Evolutionary conservation across 2,329 filamentous ascomycete genomes (phyloP).

Genomic region (Dothideomycetes sp.): DNA sequence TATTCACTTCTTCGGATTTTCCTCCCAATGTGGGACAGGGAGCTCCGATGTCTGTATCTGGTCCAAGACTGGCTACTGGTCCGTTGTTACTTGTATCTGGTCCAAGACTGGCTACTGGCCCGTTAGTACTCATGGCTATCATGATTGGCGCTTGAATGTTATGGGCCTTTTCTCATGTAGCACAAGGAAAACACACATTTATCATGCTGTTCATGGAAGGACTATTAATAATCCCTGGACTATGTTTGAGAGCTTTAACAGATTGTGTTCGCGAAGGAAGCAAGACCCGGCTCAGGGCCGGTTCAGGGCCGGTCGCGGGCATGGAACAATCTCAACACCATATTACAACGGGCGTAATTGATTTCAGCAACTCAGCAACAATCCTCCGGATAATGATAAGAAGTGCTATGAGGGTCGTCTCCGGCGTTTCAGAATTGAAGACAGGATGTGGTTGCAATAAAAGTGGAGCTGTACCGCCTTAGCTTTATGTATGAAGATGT

Average conservation of each 20-base stretch:
- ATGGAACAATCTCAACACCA: too few species aligned
- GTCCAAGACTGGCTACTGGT: not conserved
- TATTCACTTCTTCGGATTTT: not conserved
- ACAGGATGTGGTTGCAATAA: too few species aligned
- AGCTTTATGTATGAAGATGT: too few species aligned
- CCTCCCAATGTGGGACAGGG: not conserved
- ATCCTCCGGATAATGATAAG: too few species aligned
- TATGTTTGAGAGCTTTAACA: not conserved
- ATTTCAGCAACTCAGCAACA: too few species aligned
- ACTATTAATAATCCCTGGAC: not conserved
- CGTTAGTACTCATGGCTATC: not conserved
- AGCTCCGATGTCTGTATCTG: not conserved
- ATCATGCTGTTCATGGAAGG: too few species aligned
- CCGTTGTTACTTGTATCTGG: not conserved
- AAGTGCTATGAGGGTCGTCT: too few species aligned
- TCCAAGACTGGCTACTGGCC: not conserved
- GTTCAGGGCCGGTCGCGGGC: not conserved
- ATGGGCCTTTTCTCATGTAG: not conserved
- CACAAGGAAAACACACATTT: too few species aligned
- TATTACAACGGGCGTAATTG: too few species aligned
- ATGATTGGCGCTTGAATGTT: not conserved
- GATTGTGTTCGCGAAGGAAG: not conserved
- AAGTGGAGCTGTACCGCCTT: too few species aligned
- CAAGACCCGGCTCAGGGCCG: conserved; percentile 5
- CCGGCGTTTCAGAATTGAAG: too few species aligned